Base-by-base conservation (phyloP, 371 early-diverging fungal species). In the Batkoa obscura region DNA sequence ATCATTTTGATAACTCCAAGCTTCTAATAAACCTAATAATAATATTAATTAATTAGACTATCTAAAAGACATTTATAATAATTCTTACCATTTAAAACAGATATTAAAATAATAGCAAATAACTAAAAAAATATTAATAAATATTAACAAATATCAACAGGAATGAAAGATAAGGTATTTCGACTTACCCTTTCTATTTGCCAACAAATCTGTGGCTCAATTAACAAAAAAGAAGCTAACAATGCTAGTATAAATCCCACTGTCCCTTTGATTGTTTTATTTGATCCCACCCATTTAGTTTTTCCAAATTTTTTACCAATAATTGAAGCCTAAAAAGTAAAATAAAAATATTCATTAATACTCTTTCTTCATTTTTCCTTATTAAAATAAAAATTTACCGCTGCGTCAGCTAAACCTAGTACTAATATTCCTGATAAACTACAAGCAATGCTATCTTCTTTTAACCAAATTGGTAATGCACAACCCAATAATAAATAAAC, bases 261-360 rank as follows among this genome's bases (percentile, higher is more conserved):
- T 0, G 95, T 85, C 31, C 95, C 95, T 69, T 93, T 89, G 3
- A 93, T 62, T 0, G 91, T 85, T 63, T 94, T 94, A 43, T 71
- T 63, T 0, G 85, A 75, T 1, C 74, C 75, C 1, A 77, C 78
- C 94, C 92, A 93, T 9, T 70, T 69, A 15, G 57, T 63, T 8
- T 75, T 64, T 31, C 95, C 95, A 58, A 66, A 74, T 1, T 68
- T 56, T 48, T 85, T 78, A 30, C 95, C 95, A 4, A 83, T 72
- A 43, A 90, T 68, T 0, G 93, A 91, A 3, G 93, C 92, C 73
- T 76, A 43, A 1, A 23, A 15, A 49, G 2, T 30, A 15, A 32
- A 41, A 6, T 17, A 10, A 2, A 58, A 1, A 23, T 30, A 17
- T 4, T 33, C n/a, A 31, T 36, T 23, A 23, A 23, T 23, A 23